Conservation (phyloP, 2,329 filamentous ascomycete genomes). For the Pseudogymnoascus sp. region DNA sequence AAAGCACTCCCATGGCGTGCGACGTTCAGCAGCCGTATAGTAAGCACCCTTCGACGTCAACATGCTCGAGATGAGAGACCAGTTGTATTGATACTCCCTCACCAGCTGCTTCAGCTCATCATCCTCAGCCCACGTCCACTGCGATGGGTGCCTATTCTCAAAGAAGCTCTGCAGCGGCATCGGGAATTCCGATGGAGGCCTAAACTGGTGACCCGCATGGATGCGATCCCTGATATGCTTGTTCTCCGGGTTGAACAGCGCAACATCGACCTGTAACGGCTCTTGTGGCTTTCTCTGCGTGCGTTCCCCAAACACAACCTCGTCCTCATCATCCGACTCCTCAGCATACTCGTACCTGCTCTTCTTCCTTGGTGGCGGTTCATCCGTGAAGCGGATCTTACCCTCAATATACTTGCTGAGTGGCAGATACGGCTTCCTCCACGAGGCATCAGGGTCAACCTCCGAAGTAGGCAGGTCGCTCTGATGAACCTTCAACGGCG, state of each 20-base stretch:
- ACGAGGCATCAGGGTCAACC: conserved; percentile 58
- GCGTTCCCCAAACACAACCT: conserved; percentile 27
- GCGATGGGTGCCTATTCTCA: conserved; percentile 74
- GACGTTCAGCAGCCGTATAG: conserved; percentile 75
- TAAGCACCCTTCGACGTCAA: conserved; percentile 66
- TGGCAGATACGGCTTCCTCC: conserved; percentile 69
- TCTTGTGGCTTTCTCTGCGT: conserved; percentile 27
- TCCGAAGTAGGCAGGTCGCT: conserved; percentile 49
- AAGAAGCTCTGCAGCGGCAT: conserved; percentile 92
- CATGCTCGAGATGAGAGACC: conserved; percentile 84
- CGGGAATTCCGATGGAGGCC: conserved; percentile 79
- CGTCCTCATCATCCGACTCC: conserved; percentile 57
- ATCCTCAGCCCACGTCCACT: conserved; percentile 86
- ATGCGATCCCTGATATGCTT: conserved; percentile 83
- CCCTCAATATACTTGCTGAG: conserved; percentile 82
- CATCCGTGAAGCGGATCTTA: conserved; percentile 60
- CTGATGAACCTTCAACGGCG: conserved; percentile 49
- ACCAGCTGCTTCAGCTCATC: conserved; percentile 80
- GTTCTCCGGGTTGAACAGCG: conserved; percentile 82
- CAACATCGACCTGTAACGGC: conserved; percentile 67
- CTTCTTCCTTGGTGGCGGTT: conserved; percentile 61
- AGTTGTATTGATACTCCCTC: conserved; percentile 92
- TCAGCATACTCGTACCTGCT: conserved; percentile 76
- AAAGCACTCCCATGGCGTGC: conserved; percentile 98
- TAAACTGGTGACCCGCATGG: conserved; percentile 84